phyloP scores from a whole-genome alignment of 768 basidiomycete genomes.

The Lactifluus rugatus region DNA sequence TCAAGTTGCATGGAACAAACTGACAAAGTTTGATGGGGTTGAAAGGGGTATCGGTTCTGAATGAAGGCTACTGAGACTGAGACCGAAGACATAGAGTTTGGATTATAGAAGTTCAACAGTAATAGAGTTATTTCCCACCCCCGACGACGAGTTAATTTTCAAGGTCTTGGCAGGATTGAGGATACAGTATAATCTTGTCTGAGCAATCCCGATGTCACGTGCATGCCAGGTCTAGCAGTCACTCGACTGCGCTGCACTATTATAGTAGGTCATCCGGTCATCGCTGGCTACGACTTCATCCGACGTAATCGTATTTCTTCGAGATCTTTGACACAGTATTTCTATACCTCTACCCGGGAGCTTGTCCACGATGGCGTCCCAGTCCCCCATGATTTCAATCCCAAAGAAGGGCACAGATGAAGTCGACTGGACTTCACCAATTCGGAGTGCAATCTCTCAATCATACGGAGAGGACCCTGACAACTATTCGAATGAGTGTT shows the following conservation, averaged over 20 bases:
- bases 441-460: constrained; percentile 75
- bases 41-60: no score
- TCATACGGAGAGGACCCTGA: constrained; percentile 93
- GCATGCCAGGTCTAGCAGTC: no score
- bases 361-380: constrained; percentile 47
- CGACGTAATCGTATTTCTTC: neutral
- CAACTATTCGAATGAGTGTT: constrained; percentile 75
- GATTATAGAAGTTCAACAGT: neutral
- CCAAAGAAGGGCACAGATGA: constrained; percentile 94
- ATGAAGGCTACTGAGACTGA: neutral
- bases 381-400: constrained; percentile 84
- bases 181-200: no score
- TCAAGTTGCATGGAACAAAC: no score
- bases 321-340: neutral
- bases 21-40: no score
- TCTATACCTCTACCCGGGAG: neutral
- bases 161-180: no score
- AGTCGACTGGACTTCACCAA: constrained; percentile 90
- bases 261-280: no score
- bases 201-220: neutral
- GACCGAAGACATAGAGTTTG: neutral
- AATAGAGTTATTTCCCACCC: neutral
- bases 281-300: neutral
- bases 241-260: no score
- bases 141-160: no score